Percentiles rank a stretch among this genome's conserved stretches.
Evolutionary conservation across 225 moss, liverwort and hornwort species (phyloP).

Genomic region (Lunularia cruciata): DNA sequence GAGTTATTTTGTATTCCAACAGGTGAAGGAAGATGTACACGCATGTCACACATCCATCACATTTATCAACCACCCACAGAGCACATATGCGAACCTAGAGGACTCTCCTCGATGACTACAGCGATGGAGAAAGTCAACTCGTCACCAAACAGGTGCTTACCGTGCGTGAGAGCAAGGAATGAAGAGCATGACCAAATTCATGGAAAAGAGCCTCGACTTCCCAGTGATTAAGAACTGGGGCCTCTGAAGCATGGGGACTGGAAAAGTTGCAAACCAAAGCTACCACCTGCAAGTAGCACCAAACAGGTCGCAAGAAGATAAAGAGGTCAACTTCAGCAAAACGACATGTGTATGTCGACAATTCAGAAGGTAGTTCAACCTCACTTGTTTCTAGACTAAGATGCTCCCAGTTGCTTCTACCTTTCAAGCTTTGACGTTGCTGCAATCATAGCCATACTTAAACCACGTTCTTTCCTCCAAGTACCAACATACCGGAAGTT

Average conservation of each 20-base stretch:
- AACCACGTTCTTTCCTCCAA: background rate
- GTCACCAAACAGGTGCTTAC: slow-evolving; percentile 41
- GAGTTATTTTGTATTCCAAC: background rate
- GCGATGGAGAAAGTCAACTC: no score
- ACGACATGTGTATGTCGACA: no score
- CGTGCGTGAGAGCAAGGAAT: slow-evolving; percentile 93
- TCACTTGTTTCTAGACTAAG: no score
- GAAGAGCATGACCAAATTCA: slow-evolving; percentile 96
- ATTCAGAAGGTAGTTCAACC: no score
- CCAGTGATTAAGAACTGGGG: slow-evolving; percentile 85
- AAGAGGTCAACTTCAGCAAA: no score
- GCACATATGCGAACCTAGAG: no score
- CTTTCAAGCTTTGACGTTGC: no score
- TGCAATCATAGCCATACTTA: no score
- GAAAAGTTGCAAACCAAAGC: slow-evolving; percentile 96
- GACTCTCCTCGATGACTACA: no score
- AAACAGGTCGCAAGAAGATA: background rate
- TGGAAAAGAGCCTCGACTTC: slow-evolving; percentile 98
- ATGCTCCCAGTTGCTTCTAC: no score
- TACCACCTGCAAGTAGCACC: slow-evolving; percentile 73
- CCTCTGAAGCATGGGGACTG: slow-evolving; percentile 58
- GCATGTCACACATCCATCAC: no score
- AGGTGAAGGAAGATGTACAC: background rate
- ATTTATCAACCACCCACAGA: no score
- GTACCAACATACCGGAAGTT: slow-evolving; percentile 73